Conservation (phyloP, 140 eudicot genomes). For the Bidens hawaiensis region DNA sequence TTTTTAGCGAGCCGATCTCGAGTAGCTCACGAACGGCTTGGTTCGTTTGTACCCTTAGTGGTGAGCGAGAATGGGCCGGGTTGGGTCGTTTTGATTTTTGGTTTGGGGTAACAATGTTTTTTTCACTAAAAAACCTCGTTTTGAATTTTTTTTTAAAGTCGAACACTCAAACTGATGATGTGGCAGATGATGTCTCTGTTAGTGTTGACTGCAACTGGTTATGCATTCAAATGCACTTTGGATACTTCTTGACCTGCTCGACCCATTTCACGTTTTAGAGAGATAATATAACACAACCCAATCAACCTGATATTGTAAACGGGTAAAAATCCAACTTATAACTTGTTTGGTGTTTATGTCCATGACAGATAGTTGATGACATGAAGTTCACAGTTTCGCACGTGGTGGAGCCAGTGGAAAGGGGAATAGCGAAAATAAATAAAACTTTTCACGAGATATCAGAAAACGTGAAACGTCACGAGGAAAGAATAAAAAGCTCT, state of each 20-base stretch:
- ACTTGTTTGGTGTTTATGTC: conserved; percentile 4
- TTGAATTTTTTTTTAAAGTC: too few species aligned
- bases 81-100: too few species aligned
- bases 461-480: conserved; percentile 62
- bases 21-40: too few species aligned
- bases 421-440: conserved; percentile 82
- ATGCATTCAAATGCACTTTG: background rate
- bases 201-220: too few species aligned
- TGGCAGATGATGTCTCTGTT: background rate
- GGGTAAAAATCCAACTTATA: background rate
- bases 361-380: conserved; percentile 76
- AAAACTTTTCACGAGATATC: conserved; percentile 86
- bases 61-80: too few species aligned
- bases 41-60: too few species aligned
- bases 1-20: too few species aligned
- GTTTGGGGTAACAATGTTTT: background rate
- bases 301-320: background rate
- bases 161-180: background rate
- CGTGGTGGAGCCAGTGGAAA: conserved; percentile 93
- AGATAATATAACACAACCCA: background rate
- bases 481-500: conserved; percentile 53
- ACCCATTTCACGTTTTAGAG: background rate
- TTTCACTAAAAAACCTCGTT: background rate
- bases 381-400: conserved; percentile 95
- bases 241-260: background rate